Evolutionary conservation across 768 basidiomycete species (phyloP).

Genomic region (Termitomyces sp.): DNA sequence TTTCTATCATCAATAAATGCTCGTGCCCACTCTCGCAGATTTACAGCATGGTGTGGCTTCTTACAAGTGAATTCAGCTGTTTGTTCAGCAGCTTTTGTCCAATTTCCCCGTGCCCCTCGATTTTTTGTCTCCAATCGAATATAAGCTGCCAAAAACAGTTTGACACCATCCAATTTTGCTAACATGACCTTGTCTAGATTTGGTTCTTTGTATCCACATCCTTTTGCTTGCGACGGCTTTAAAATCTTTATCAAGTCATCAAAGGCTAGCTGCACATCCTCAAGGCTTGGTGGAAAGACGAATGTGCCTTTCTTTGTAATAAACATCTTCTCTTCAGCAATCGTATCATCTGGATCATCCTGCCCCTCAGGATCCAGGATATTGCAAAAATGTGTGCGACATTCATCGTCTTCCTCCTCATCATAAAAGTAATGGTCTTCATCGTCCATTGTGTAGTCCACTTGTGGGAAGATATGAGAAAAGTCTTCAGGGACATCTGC

Average conservation of each 20-base stretch:
- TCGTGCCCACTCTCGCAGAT: background rate
- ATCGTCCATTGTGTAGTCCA: too few species aligned
- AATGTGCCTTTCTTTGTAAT: background rate
- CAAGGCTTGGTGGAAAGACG: background rate
- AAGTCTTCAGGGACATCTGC: too few species aligned
- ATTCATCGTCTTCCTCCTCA: background rate
- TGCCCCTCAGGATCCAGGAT: background rate
- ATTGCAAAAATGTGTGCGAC: background rate
- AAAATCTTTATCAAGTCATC: background rate
- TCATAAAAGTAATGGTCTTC: too few species aligned
- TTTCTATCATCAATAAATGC: background rate
- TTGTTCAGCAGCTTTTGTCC: background rate
- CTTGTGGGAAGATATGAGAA: too few species aligned
- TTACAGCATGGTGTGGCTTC: background rate
- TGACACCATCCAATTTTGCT: background rate
- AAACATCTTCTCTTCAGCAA: background rate
- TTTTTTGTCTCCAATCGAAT: background rate
- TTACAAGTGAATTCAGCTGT: background rate
- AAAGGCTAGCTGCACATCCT: background rate
- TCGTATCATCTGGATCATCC: background rate
- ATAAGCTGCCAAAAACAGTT: background rate
- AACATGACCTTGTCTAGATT: background rate
- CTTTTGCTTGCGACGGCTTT: background rate
- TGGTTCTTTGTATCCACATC: background rate
- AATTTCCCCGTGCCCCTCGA: background rate